Conservation (phyloP, 352 stramenopile species). For the Plasmopara halstedii region DNA sequence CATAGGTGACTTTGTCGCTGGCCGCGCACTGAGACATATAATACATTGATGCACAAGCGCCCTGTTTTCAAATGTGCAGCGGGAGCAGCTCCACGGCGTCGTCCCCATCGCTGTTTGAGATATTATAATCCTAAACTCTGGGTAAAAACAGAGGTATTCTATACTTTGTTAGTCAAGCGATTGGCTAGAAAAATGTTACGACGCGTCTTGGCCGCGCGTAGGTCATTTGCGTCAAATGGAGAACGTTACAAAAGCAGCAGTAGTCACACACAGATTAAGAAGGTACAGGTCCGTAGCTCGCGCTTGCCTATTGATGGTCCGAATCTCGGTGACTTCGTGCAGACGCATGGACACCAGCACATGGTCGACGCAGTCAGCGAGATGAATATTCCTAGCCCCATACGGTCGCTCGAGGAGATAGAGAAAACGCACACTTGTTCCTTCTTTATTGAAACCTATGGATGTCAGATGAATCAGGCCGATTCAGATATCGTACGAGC, state of each 20-base stretch:
- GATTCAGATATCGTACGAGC: constrained; percentile 97
- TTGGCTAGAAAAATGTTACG: constrained; percentile 12
- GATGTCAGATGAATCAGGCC: constrained; percentile 99
- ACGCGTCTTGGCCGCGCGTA: background rate
- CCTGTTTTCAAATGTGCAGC: constrained; percentile 74
- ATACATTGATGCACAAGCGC: constrained; percentile 25
- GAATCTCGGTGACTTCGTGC: constrained; percentile 66
- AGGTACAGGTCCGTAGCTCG: constrained; percentile 19
- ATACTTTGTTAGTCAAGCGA: constrained; percentile 9
- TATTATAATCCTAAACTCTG: background rate
- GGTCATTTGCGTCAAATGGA: background rate
- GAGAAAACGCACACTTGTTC: constrained; percentile 24
- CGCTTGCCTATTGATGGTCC: constrained; percentile 37
- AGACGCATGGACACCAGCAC: constrained; percentile 24
- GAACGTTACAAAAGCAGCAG: constrained; percentile 15
- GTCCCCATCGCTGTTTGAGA: background rate
- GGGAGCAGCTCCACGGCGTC: constrained; percentile 46
- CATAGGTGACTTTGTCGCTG: background rate
- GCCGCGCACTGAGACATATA: constrained; percentile 38
- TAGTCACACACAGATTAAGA: background rate
- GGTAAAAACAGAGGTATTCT: too few species aligned
- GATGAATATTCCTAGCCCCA: constrained; percentile 59
- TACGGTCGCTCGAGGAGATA: constrained; percentile 51
- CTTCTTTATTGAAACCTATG: constrained; percentile 93
- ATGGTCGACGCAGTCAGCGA: constrained; percentile 35